These are phyloP conservation scores for Starmerella floricola DNA, from an alignment of 805 yeast genomes.

Conservation along the genomic window DNA sequence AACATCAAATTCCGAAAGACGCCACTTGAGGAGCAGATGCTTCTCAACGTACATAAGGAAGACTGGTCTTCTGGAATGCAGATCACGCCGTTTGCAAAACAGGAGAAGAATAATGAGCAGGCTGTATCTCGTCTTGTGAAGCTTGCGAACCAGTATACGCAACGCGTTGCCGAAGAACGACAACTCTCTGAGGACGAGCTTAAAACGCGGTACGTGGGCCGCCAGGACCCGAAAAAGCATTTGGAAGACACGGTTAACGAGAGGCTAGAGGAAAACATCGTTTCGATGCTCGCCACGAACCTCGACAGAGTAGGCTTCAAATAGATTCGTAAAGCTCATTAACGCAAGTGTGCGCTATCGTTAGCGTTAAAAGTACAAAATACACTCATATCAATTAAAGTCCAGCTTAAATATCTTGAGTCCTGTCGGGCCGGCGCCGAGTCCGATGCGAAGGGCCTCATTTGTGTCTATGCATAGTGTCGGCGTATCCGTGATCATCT, in stretches of 20 bases:
- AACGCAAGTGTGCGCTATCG: too few relatives aligned
- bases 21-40: constrained; percentile 82
- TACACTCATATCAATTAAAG: too few relatives aligned
- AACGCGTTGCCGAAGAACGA: constrained; percentile 84
- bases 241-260: constrained; percentile 76
- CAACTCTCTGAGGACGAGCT: constrained; percentile 78
- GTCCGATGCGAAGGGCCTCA: constrained; percentile 2
- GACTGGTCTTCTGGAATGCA: constrained; percentile 91
- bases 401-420: neutral
- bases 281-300: constrained; percentile 74
- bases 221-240: constrained; percentile 98
- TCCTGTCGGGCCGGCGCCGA: constrained; percentile 5
- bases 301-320: constrained; percentile 84
- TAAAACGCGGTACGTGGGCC: constrained; percentile 93
- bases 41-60: constrained; percentile 83
- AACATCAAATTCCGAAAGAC: constrained; percentile 93
- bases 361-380: too few relatives aligned
- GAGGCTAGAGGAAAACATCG: constrained; percentile 80
- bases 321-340: constrained; percentile 27
- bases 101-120: constrained; percentile 62
- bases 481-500: neutral
- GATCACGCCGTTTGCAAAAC: constrained; percentile 61
- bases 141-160: constrained; percentile 79
- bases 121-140: constrained; percentile 70
- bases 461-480: constrained; percentile 6